These are phyloP conservation scores for Pueraria montana DNA, from an alignment of 306 rosid genomes.

Conservation along the genomic window DNA sequence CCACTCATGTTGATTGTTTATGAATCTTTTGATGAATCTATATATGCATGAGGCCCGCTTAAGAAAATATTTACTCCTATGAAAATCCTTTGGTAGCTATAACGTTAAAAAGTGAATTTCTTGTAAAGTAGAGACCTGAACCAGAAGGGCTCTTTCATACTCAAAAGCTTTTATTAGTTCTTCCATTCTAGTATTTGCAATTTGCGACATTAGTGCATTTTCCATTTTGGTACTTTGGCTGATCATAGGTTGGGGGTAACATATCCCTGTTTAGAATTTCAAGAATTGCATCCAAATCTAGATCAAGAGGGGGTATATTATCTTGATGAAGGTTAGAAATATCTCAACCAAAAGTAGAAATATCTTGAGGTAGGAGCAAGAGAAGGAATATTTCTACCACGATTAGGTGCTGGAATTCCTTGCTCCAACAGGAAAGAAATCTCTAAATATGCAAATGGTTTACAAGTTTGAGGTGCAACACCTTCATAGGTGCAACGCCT, in stretches of 20 bases:
- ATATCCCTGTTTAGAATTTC: neutral
- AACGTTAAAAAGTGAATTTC: too few relatives aligned
- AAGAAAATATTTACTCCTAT: conserved; percentile 39
- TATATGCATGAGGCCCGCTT: conserved; percentile 27
- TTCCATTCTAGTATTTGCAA: conserved; percentile 57
- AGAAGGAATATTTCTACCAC: too few relatives aligned
- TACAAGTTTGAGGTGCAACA: too few relatives aligned
- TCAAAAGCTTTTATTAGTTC: conserved; percentile 66
- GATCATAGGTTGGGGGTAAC: neutral
- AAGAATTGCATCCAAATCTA: conserved; percentile 11
- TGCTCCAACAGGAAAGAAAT: neutral
- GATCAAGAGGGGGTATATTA: neutral
- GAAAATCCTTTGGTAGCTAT: conserved; percentile 43
- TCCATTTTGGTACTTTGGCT: conserved; percentile 48
- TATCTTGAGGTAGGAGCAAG: too few relatives aligned
- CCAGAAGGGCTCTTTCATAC: too few relatives aligned
- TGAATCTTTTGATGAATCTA: conserved; percentile 73
- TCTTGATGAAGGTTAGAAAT: neutral
- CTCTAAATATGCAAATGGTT: too few relatives aligned
- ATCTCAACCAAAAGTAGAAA: neutral
- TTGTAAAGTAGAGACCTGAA: too few relatives aligned
- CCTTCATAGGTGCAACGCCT: too few relatives aligned
- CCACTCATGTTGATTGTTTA: too few relatives aligned
- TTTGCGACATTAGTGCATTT: conserved; percentile 51
- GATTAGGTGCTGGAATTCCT: neutral